Evolutionary conservation across 805 yeast genomes (phyloP), one percentile per base, ranked within the genome.

Genomic region (Metschnikowia gelsemii): DNA sequence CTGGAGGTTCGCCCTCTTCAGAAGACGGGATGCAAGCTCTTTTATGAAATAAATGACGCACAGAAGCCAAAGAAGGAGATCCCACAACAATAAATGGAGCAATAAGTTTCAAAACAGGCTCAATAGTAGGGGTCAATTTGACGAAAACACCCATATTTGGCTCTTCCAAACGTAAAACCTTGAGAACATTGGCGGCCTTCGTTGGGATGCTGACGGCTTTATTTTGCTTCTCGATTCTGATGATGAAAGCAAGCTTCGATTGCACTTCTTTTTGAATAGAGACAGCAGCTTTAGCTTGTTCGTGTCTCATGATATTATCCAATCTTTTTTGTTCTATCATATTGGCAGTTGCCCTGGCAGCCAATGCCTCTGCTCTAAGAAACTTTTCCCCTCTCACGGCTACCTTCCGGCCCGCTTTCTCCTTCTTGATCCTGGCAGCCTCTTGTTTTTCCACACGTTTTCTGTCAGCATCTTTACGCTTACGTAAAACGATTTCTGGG

Each of bases 391-490:
- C 68, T n/a, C 45, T 46, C 11, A 37, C 46, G 47, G 70, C 66
- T 46, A 66, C 61, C 39, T 61, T 63, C 49, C 70, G 73, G 59
- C 68, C 70, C 49, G 63, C 63, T 39, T 54, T 59, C 46, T 71
- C 64, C 48, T 67, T 70, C 35, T 67, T 72, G 40, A 71, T 72
- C 48, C 72, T 72, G 12, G 82, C 81, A 41, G 73, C 73, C 50
- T 82, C 85, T 61, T 84, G 91, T 57, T 82, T 85, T 61, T 82
- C 86, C 40, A 84, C 54, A 61, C 89, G 76, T 51, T 81, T 70
- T 61, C 84, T 72, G 61, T 85, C 91, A 45, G 83, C 84, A 58
- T 83, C 78, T 69, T 84, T 86, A 66, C 95, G 79, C 70, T 85
- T 86, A 58, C 81, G 79, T 48, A 86, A 73, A 52, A 86, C 77